Conservation (phyloP, 192 early-diverging fungal genomes). For the Entomortierella parvispora region DNA sequence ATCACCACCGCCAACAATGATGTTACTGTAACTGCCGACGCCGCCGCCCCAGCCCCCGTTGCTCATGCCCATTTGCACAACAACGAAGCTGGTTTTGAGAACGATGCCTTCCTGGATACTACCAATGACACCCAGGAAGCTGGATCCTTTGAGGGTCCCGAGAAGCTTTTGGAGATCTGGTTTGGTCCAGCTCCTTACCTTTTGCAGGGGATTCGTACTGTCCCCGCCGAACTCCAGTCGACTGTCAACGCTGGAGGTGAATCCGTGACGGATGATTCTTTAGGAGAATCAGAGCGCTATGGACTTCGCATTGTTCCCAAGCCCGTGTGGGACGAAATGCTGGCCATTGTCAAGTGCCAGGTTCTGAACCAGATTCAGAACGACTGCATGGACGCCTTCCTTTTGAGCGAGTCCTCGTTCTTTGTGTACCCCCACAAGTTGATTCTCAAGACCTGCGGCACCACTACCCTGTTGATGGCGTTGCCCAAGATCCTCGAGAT, state of each 20-base stretch:
- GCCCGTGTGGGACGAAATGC: conserved; percentile 91
- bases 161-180: conserved; percentile 98
- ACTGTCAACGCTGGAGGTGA: conserved; percentile 15
- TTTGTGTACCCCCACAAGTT: conserved; percentile 97
- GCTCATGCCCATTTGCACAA: conserved; percentile 31
- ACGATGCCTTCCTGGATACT: conserved; percentile 46
- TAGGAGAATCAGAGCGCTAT: conserved; percentile 45
- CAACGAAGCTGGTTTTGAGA: conserved; percentile 43
- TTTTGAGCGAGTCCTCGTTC: conserved; percentile 97
- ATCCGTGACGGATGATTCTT: conserved; percentile 43
- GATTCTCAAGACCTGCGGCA: conserved; percentile 98
- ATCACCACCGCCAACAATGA: conserved; percentile 12
- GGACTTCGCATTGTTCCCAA: conserved; percentile 83
- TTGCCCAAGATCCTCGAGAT: conserved; percentile 89
- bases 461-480: conserved; percentile 92
- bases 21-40: not conserved
- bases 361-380: conserved; percentile 89
- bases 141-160: conserved; percentile 92
- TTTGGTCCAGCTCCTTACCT: conserved; percentile 71
- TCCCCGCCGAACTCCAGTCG: conserved; percentile 28
- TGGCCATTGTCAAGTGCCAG: conserved; percentile 92
- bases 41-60: conserved; percentile 3
- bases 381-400: conserved; percentile 88
- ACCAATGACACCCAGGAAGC: conserved; percentile 47
- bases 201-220: conserved; percentile 41